phyloP scores from a whole-genome alignment of 805 yeast genomes.

The Myxozyma melibiosi region DNA sequence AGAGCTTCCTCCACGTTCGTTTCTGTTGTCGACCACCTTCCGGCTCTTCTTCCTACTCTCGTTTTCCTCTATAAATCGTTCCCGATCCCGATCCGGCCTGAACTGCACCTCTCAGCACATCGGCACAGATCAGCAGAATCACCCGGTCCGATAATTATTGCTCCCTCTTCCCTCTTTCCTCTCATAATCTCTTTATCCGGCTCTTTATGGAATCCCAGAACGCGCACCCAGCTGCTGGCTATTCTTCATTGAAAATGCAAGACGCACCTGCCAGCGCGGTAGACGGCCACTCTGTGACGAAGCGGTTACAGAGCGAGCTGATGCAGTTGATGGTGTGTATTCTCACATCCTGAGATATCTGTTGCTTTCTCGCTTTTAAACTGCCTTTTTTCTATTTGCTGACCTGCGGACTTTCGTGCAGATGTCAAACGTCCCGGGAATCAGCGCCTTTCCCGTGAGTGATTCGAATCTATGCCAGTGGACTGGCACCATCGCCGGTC shows the following conservation, averaged over 20 bases:
- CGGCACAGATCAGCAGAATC: background rate
- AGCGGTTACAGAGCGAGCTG: conserved; percentile 54
- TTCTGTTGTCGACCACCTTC: no score
- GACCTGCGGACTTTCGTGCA: conserved; percentile 6
- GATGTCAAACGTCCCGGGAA: conserved; percentile 54
- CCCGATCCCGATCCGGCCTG: background rate
- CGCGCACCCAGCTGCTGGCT: conserved; percentile 28
- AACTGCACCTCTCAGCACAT: background rate
- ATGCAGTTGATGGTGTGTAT: conserved; percentile 51
- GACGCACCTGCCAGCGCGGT: conserved; percentile 35
- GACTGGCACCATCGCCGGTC: conserved; percentile 63
- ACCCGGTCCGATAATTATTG: background rate
- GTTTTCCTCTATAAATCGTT: background rate
- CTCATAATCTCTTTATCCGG: background rate
- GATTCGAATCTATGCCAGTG: conserved; percentile 57
- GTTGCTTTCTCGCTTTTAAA: no score
- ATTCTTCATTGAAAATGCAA: conserved; percentile 31
- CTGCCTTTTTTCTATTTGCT: no score
- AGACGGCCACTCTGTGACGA: conserved; percentile 53
- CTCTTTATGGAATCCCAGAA: conserved; percentile 33
- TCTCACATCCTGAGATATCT: no score
- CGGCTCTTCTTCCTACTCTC: conserved; percentile 2
- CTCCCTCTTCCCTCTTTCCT: background rate
- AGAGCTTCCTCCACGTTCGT: background rate
- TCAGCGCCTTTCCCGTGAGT: conserved; percentile 57